Evolutionary conservation across 2,329 filamentous ascomycete species (phyloP), one percentile per base, ranked within the genome.

Genomic region (Cladosporium velox): DNA sequence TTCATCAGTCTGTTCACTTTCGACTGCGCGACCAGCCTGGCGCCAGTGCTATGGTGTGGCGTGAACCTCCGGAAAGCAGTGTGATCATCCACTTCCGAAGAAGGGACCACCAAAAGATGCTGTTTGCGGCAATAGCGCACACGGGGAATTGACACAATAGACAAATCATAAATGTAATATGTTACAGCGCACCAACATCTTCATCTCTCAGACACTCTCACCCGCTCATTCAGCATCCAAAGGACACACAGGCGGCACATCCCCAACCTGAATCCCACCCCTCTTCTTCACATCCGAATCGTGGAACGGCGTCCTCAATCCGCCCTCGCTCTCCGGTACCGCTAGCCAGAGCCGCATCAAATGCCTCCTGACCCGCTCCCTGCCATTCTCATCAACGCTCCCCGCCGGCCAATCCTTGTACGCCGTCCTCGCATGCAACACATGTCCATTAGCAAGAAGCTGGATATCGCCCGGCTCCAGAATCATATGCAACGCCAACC

Each of bases 401-500:
- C 65, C 65, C 26, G 89, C 87, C 21, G 85, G 84, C 77, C 85
- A 83, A 72, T 91, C 90, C 68, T 82, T 90, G 78, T 95, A 96
- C 28, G 85, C 90, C 0, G 92, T 96, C 59, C 92, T 81, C 0
- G 92, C 90, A 76, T 96, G 92, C 49, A 95, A 78, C 6, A 94
- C 84, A 74, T 95, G 91, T 58, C 85, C 85, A 75, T 95, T 94
- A 69, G 88, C 87, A 64, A 94, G 74, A 78, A 95, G 93, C 79
- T 95, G 92, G 68, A 95, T 92, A 73, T 95, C 92, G 59, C 92
- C 91, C n/a, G 93, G 86, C 71, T 93, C 90, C 8, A 95, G 84
- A 49, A 94, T 81, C 91, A 94, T 94, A 79, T 94, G 91, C 69
- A 95, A 81, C 4, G 89, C 84, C 59, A 92, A 81, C 11, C 86